Evolutionary conservation across 495 filamentous ascomycete species (phyloP), one percentile per base, ranked within the genome.

Genomic region (Physcia stellaris): DNA sequence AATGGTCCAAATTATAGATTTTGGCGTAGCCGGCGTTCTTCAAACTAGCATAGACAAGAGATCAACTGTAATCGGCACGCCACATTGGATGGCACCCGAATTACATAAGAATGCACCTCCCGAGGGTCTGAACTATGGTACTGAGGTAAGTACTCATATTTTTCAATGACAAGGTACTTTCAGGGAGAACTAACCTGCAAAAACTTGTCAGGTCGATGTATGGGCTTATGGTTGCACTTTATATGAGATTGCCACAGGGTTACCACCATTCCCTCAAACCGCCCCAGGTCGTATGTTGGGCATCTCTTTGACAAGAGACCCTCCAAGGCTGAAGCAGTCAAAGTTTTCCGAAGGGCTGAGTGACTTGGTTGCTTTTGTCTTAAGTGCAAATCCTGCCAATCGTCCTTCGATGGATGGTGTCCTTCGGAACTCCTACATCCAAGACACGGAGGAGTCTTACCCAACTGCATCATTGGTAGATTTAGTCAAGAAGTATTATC

Each of bases 51-150:
- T 75, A 29, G 81, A 90, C 49, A 98, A 95, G 57, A 67, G 90
- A 20, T 80, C 79, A 2, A 98, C 90, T 0, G 86, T 94, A 55
- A 83, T 98, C 31, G 90, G 90, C 7, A 96, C 90, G 4, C 83
- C 83, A 12, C 76, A 94, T 59, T 98, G 88, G 85, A 94, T 96
- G 87, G 82, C 90, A 1, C 90, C 86, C 0, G 90, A 98, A 53
- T 70, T 92, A 42, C 49, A 47, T 29, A 37, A 34, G 6, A 79
- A 84, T 41, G 65, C 54, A 35, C 48, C 54, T 36, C 50, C 55
- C 6, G 50, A 60, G 40, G 57, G 56, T 20, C 56, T 63, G 52
- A 60, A 63, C n/a, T 79, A 79, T 42, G 68, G 72, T 5, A 73
- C 63, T 18, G 76, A 80, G 49, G 65, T 66, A 42, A 42, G 53